Base-by-base conservation (phyloP, 306 rosid genomes). In the Pterocarpus santalinus region DNA sequence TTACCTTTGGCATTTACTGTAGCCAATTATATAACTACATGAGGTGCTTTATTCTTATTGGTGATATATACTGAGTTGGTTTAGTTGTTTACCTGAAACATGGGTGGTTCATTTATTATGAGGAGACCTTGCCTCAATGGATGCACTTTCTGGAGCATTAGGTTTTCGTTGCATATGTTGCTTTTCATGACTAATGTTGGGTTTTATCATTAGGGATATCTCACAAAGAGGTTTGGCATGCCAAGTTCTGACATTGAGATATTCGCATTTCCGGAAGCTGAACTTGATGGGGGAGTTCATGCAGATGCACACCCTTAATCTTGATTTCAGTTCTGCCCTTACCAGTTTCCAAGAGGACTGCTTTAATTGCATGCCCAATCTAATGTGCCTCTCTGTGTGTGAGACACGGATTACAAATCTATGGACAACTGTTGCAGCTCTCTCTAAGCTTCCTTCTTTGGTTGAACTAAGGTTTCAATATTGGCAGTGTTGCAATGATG, bases 331-430 rank as follows among this genome's bases (percentile, higher is more conserved):
- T 75, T 83, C 86, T 60, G 86, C 87, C 16, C 90, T 93, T 52
- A 69, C 89, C 63, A 83, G 92, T 85, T 93, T 93, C 75, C 88
- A 81, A 56, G 92, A 87, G 84, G 90, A 90, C 57, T 93, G 97
- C 80, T 93, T 91, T 71, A 76, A 81, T 65, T 88, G 93, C 87
- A 91, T 93, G 98, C 98, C 98, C 64, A 89, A 83, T 80, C 89
- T 93, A 82, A 83, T n/a, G 87, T 73, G 81, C 71, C 93, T 93
- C 63, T 93, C 97, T 14, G 74, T 93, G 90, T 91, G 98, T 47
- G 94, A 87, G 74, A 93, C 98, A 41, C 85, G 90, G 77, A 87
- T 93, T 84, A 77, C 91, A 82, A 93, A 93, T 87, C 98, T 93
- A 73, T 93, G 94, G 97, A 90, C 97, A 80, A 91, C 98, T 53